A percentile compares a stretch with the other conserved stretches of the same genome.
These are phyloP conservation scores for Ricinus communis DNA, from an alignment of 345 rosid genomes.

Conservation along the genomic window DNA sequence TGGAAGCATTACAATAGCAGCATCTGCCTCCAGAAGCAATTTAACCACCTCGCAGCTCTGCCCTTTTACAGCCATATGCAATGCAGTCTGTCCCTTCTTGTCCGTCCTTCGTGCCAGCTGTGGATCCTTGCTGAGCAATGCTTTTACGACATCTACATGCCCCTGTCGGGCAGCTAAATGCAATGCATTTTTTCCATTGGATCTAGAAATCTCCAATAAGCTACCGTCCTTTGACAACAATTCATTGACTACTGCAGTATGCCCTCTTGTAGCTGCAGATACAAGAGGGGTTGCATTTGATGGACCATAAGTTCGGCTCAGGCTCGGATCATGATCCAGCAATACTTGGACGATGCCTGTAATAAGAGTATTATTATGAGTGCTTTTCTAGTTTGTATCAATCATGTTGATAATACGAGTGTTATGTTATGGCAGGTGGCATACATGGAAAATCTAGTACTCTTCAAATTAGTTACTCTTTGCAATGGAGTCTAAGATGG, in stretches of 20 bases:
- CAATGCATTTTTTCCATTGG: slow-evolving; percentile 89
- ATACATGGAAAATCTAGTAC: neutral
- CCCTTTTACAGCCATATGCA: slow-evolving; percentile 97
- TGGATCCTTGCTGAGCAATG: slow-evolving; percentile 73
- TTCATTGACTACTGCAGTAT: slow-evolving; percentile 79
- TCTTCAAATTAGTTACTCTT: neutral
- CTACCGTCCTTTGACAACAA: slow-evolving; percentile 72
- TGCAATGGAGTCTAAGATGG: neutral
- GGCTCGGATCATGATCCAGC: slow-evolving; percentile 73
- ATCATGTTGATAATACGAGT: neutral
- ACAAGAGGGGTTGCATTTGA: slow-evolving; percentile 88
- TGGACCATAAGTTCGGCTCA: slow-evolving; percentile 71
- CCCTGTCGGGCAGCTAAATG: slow-evolving; percentile 92
- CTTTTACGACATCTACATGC: slow-evolving; percentile 70
- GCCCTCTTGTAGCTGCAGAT: slow-evolving; percentile 90
- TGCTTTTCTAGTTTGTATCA: neutral
- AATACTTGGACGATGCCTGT: slow-evolving; percentile 89
- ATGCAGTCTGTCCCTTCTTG: slow-evolving; percentile 92
- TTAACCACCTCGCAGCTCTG: slow-evolving; percentile 85
- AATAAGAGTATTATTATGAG: slow-evolving; percentile 9
- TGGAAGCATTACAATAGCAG: slow-evolving; percentile 92
- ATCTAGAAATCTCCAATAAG: slow-evolving; percentile 68
- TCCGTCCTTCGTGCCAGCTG: slow-evolving; percentile 89
- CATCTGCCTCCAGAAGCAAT: slow-evolving; percentile 86
- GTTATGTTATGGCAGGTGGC: neutral